Base-by-base conservation (phyloP, 768 basidiomycete genomes). In the Hemileccinum rubropunctum region DNA sequence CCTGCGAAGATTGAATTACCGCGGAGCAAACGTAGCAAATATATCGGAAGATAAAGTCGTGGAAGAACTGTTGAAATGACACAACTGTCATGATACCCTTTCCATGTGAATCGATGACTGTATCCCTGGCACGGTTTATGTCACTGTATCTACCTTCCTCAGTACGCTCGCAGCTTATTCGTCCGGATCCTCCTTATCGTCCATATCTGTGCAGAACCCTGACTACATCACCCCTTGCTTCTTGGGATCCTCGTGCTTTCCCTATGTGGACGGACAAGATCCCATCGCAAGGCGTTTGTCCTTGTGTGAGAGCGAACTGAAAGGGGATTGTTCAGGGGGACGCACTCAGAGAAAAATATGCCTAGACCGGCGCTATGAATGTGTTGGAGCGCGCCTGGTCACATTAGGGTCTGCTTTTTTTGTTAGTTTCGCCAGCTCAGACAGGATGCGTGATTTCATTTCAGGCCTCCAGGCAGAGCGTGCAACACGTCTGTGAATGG, bases 1-100 rank as follows among this genome's bases (percentile, higher is more conserved):
- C n/a, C 77, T 95, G 52, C 80, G 87, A 57, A 77, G 90, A 60
- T 64, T 95, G 64, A 95, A 95, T 67, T 95, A 95, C 71, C 83
- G 92, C 8, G 83, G 93, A 21, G 72, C 81, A 15, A 94, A 93
- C 63, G 83, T 87, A 40, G 76, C 83, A 13, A 84, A 87, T 68
- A 88, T 91, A 66, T 69, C 80, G 36, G 90, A 92, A 60, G 91
- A 94, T 62, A 80, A 84, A 64, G 76, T 94, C 36, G 86, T 95
- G 21, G 89, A 94, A 69, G 90, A 92, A 71, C 75, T 94, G 54
- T 73, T 95, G 71, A 88, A 87, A 62, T 79, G 57, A 73, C 52
- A 57, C 41, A 30, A 46, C 37, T 54, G 42, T 55, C 58, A 44
- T 36, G 54, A 68, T 68, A 64, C 56, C 64, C 49, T 44, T 47